Conservation (phyloP, 495 filamentous ascomycete genomes). For the Cercophora sp. region DNA sequence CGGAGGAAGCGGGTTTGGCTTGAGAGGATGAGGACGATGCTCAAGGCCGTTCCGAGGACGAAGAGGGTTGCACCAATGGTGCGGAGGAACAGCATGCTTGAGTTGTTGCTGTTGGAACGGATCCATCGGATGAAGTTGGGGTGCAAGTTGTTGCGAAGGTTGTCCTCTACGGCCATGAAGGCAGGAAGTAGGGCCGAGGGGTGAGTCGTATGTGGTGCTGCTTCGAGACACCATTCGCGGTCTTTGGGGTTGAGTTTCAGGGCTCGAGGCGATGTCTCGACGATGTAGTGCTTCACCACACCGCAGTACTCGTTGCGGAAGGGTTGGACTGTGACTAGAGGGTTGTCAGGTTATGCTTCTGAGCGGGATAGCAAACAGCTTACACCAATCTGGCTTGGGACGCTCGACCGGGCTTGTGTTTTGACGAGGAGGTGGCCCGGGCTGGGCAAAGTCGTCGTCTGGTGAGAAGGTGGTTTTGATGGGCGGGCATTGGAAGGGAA, state of each 20-base stretch:
- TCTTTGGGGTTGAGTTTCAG: constrained; percentile 60
- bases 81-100: constrained; percentile 58
- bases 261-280: constrained; percentile 53
- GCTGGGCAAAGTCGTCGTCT: not conserved
- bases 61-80: constrained; percentile 49
- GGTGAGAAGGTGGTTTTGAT: not conserved
- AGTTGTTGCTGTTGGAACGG: constrained; percentile 59
- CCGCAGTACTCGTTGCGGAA: constrained; percentile 62
- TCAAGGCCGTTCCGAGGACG: constrained; percentile 47
- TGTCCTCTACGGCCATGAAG: constrained; percentile 53
- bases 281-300: constrained; percentile 61
- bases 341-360: too few species aligned
- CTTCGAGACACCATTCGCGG: constrained; percentile 54
- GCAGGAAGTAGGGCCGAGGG: constrained; percentile 61
- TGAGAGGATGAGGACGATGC: constrained; percentile 56
- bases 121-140: constrained; percentile 54
- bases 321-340: constrained; percentile 57
- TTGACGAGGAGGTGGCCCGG: not conserved
- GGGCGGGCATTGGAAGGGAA: not conserved
- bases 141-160: constrained; percentile 23
- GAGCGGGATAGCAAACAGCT: not conserved
- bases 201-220: constrained; percentile 65
- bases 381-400: constrained; percentile 31
- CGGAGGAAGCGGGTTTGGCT: constrained; percentile 48
- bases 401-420: not conserved